Evolutionary conservation across 23 red algal genomes (phyloP).

Genomic region (Gracilariopsis chorda): DNA sequence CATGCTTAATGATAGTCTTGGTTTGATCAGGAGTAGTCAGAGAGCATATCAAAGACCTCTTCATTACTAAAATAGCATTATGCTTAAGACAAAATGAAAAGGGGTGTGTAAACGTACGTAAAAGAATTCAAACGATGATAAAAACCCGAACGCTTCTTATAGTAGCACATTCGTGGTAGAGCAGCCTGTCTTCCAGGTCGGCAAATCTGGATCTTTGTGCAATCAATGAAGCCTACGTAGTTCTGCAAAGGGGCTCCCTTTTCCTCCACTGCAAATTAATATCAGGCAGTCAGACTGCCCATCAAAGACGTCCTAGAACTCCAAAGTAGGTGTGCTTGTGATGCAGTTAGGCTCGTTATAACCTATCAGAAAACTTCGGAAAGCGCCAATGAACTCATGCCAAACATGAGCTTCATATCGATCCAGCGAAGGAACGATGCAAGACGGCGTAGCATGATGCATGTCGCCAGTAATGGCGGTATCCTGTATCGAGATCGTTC

Average conservation of each 20-base stretch:
- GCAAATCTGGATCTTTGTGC: constrained; percentile 3
- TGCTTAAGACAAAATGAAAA: too few species aligned
- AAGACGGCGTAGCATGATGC: neutral
- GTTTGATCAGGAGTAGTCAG: too few species aligned
- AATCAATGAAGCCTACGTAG: constrained; percentile 25
- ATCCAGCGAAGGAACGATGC: neutral
- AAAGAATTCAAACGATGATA: too few species aligned
- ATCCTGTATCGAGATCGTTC: too few species aligned
- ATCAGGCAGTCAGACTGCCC: neutral
- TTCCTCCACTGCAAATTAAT: neutral
- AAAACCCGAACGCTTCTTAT: too few species aligned
- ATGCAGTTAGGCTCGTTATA: neutral
- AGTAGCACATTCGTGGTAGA: too few species aligned
- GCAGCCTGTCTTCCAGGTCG: neutral
- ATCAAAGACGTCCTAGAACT: neutral
- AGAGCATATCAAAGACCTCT: too few species aligned
- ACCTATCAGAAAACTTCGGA: neutral
- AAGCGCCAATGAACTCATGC: neutral
- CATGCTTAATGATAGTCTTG: too few species aligned
- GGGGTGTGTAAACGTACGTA: too few species aligned
- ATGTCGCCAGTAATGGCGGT: too few species aligned
- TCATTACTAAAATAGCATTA: too few species aligned
- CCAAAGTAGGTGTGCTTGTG: neutral
- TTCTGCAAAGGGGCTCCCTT: neutral
- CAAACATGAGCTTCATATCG: neutral